Percentiles rank a stretch among this genome's conserved stretches.
phyloP scores from a whole-genome alignment of 768 basidiomycete genomes.

The Agaricus subrufescens region DNA sequence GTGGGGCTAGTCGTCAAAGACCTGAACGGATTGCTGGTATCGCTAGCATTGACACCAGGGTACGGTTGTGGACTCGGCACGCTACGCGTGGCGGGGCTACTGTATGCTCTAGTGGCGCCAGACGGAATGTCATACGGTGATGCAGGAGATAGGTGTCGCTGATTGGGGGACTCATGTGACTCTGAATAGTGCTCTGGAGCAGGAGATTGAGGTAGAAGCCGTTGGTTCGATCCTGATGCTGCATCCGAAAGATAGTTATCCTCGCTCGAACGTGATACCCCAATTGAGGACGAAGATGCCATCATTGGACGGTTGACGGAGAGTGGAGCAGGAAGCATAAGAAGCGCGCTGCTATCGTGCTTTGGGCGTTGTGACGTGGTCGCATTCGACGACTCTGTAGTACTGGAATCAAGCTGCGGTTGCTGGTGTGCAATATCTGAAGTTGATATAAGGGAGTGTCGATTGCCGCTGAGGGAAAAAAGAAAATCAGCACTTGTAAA shows the following conservation, averaged over 20 bases:
- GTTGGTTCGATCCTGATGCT: conserved; percentile 35
- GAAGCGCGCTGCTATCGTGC: conserved; percentile 64
- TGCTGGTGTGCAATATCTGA: conserved; percentile 65
- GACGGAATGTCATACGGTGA: conserved; percentile 21
- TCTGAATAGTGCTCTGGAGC: conserved; percentile 32
- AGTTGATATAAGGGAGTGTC: conserved; percentile 77
- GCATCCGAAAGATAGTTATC: conserved; percentile 40
- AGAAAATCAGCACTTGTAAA: conserved; percentile 8
- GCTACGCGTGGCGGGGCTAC: conserved; percentile 16
- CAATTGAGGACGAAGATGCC: conserved; percentile 46
- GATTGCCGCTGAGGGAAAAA: conserved; percentile 27
- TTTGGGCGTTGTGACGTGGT: conserved; percentile 44
- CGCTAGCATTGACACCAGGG: conserved; percentile 30
- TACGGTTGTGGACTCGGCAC: conserved; percentile 21
- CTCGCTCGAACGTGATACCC: conserved; percentile 42
- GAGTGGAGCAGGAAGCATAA: conserved; percentile 74
- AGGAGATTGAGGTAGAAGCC: conserved; percentile 34
- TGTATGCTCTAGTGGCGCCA: conserved; percentile 7
- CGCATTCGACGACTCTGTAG: conserved; percentile 52
- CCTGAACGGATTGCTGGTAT: conserved; percentile 57
- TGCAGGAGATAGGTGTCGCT: conserved; percentile 26
- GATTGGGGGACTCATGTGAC: conserved; percentile 30
- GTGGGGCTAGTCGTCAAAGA: conserved; percentile 36
- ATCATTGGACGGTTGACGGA: conserved; percentile 50
- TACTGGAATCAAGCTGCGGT: conserved; percentile 52